A percentile compares a stretch with the other conserved stretches of the same genome.
Conservation (phyloP, 495 filamentous ascomycete species). For the Podospora sp. region DNA sequence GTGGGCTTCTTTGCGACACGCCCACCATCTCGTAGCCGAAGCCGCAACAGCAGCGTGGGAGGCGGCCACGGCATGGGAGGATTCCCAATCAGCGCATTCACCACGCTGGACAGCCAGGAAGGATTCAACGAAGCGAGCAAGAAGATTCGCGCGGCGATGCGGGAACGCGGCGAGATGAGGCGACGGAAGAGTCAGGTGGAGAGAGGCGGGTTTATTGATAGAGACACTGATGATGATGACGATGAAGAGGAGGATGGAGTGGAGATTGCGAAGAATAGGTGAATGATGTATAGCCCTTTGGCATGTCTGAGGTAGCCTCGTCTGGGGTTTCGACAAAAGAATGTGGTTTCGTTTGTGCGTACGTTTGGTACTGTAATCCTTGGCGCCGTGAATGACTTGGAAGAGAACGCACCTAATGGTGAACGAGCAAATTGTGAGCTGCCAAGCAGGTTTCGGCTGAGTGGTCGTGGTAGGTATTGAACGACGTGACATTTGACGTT, state of each 20-base stretch:
- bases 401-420: too few species aligned
- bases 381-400: too few species aligned
- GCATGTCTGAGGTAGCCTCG: background rate
- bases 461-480: too few species aligned
- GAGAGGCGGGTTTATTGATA: slow-evolving; percentile 38
- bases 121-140: slow-evolving; percentile 79
- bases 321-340: background rate
- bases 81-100: slow-evolving; percentile 72
- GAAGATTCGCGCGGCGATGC: slow-evolving; percentile 87
- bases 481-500: too few species aligned
- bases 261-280: slow-evolving; percentile 28
- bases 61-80: slow-evolving; percentile 52
- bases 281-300: slow-evolving; percentile 10
- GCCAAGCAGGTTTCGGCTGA: too few species aligned
- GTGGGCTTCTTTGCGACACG: slow-evolving; percentile 88
- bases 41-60: slow-evolving; percentile 69
- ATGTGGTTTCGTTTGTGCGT: background rate
- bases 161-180: slow-evolving; percentile 74
- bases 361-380: too few species aligned
- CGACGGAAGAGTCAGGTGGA: slow-evolving; percentile 65
- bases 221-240: slow-evolving; percentile 27
- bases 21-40: slow-evolving; percentile 71
- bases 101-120: slow-evolving; percentile 68
- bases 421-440: too few species aligned
- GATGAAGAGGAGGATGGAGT: slow-evolving; percentile 31